Conservation (phyloP, 2,329 filamentous ascomycete species). For the Monosporascus sp. region DNA sequence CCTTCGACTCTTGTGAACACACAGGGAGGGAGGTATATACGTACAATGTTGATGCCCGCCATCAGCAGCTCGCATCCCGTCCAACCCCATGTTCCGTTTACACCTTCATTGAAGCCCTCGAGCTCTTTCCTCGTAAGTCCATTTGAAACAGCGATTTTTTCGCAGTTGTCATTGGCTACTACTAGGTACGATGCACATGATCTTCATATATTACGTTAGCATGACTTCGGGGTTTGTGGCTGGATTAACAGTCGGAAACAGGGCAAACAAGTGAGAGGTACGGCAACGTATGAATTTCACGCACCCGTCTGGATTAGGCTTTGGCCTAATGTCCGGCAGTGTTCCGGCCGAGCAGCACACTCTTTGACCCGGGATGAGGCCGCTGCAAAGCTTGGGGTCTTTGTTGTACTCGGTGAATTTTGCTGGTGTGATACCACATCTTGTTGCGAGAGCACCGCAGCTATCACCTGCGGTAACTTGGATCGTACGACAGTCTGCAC, state of each 20-base stretch:
- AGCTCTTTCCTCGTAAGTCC: slow-evolving; percentile 12
- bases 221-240: too few species aligned
- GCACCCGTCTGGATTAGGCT: slow-evolving; percentile 30
- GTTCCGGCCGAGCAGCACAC: slow-evolving; percentile 34
- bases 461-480: background rate
- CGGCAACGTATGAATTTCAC: too few species aligned
- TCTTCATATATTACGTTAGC: too few species aligned
- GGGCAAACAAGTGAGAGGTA: too few species aligned
- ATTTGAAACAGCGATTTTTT: slow-evolving; percentile 18
- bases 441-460: slow-evolving; percentile 18
- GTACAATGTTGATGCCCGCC: slow-evolving; percentile 13
- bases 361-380: slow-evolving; percentile 26
- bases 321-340: slow-evolving; percentile 28
- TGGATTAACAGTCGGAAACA: too few species aligned
- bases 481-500: background rate
- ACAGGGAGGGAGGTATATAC: too few species aligned
- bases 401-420: slow-evolving; percentile 24
- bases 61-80: slow-evolving; percentile 10
- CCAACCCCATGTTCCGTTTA: slow-evolving; percentile 18
- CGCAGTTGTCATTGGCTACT: slow-evolving; percentile 28
- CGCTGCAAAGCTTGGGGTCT: slow-evolving; percentile 23
- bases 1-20: too few species aligned
- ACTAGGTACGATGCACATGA: slow-evolving; percentile 30
- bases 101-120: slow-evolving; percentile 15
- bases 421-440: slow-evolving; percentile 17